Conservation (phyloP, 1,284 basidiomycete species). For the Puccinia horiana region DNA sequence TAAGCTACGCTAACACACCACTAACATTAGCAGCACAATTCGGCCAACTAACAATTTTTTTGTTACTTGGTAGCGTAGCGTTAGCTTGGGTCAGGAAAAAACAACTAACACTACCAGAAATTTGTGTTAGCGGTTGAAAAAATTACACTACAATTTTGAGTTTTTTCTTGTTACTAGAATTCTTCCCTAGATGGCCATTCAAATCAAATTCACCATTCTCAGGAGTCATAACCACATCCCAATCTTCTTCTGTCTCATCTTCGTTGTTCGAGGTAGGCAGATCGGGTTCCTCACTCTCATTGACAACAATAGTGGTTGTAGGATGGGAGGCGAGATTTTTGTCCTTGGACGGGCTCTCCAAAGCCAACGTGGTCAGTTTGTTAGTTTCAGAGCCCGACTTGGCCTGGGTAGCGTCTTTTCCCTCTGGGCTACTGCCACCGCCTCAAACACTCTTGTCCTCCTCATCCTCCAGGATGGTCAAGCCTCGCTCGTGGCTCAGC, state of each 20-base stretch:
- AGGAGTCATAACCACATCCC: conserved; percentile 76
- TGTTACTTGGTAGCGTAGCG: no score
- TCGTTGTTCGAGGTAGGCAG: conserved; percentile 61
- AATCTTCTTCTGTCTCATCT: conserved; percentile 75
- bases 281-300: conserved; percentile 56
- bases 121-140: no score
- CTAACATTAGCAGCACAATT: no score
- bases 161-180: conserved; percentile 71
- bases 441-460: conserved; percentile 62
- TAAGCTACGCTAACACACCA: no score
- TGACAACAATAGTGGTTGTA: conserved; percentile 67
- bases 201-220: conserved; percentile 70
- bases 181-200: conserved; percentile 63
- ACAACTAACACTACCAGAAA: no score
- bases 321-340: conserved; percentile 61
- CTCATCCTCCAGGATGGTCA: conserved; percentile 71
- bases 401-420: conserved; percentile 26
- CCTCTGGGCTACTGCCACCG: conserved; percentile 53
- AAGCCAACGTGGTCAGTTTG: conserved; percentile 63
- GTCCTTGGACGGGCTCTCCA: conserved; percentile 67
- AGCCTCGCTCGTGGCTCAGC: conserved; percentile 67
- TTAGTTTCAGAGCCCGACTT: conserved; percentile 56
- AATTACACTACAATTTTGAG: no score
- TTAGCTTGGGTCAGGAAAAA: no score
- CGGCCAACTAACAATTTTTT: no score